Evolutionary conservation across 352 stramenopile species (phyloP).

Genomic region (Pythium aristosporum): DNA sequence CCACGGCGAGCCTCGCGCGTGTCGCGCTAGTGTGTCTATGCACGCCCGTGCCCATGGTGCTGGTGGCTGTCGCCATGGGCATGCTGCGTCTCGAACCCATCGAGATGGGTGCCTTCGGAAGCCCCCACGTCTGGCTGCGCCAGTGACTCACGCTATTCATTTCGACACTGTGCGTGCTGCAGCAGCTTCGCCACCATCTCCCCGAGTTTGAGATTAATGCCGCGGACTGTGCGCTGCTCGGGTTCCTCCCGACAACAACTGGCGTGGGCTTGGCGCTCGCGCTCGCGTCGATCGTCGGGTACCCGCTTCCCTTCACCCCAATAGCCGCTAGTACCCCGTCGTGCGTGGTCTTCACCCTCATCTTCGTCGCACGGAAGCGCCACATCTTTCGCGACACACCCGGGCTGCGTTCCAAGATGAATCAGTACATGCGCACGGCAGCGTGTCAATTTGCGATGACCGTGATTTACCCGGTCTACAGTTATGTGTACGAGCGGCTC

Average conservation of each 20-base stretch:
- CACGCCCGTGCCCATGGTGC: slow-evolving; percentile 17
- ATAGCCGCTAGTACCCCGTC: slow-evolving; percentile 30
- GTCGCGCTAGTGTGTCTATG: slow-evolving; percentile 1
- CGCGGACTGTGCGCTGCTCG: background rate
- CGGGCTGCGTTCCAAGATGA: background rate
- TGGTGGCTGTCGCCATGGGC: slow-evolving; percentile 13
- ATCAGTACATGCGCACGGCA: slow-evolving; percentile 16
- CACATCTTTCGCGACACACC: background rate
- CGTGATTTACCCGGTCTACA: slow-evolving; percentile 44
- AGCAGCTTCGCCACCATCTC: slow-evolving; percentile 16
- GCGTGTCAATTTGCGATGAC: slow-evolving; percentile 20
- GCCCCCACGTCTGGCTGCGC: slow-evolving; percentile 21
- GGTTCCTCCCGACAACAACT: background rate
- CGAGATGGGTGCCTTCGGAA: background rate
- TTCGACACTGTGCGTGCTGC: slow-evolving; percentile 8
- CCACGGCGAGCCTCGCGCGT: slow-evolving; percentile 2
- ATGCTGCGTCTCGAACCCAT: slow-evolving; percentile 12
- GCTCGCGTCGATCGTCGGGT: slow-evolving; percentile 22
- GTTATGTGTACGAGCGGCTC: slow-evolving; percentile 34
- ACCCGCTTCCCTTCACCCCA: slow-evolving; percentile 46
- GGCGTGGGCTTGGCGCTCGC: slow-evolving; percentile 3
- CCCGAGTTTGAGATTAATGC: slow-evolving; percentile 11
- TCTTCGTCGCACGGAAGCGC: background rate
- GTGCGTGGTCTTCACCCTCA: slow-evolving; percentile 23
- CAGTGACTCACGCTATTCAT: slow-evolving; percentile 10